Evolutionary conservation across 352 stramenopile species (phyloP).

Genomic region (Phytophthora melonis): DNA sequence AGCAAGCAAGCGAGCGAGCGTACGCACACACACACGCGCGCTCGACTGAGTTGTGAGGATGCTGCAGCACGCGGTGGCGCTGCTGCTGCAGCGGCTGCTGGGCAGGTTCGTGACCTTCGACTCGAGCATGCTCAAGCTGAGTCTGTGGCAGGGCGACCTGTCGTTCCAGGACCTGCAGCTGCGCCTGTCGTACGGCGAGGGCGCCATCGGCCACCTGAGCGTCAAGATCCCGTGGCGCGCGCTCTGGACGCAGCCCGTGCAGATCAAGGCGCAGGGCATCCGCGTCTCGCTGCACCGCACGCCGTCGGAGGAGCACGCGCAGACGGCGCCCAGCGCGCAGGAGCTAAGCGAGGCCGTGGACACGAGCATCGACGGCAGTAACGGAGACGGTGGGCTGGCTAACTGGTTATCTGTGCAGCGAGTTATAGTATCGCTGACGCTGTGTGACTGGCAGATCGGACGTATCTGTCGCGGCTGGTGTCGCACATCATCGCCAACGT

Average conservation of each 20-base stretch:
- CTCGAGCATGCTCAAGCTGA: constrained; percentile 84
- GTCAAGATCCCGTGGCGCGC: constrained; percentile 89
- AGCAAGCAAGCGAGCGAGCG: not conserved
- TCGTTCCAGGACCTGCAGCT: constrained; percentile 87
- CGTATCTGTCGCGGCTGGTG: constrained; percentile 85
- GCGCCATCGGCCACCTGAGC: constrained; percentile 77
- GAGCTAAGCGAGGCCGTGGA: constrained; percentile 24
- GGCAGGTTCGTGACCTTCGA: constrained; percentile 92
- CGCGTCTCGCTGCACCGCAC: constrained; percentile 77
- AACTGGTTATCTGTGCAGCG: not conserved
- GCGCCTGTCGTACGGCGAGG: constrained; percentile 80
- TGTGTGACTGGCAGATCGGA: constrained; percentile 55
- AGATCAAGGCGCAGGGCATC: constrained; percentile 80
- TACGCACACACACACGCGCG: too few species aligned
- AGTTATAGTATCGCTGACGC: constrained; percentile 12
- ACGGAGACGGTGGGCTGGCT: constrained; percentile 43
- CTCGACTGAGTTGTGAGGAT: constrained; percentile 38
- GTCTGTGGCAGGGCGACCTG: constrained; percentile 88
- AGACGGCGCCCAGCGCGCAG: constrained; percentile 20
- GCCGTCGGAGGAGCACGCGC: constrained; percentile 11
- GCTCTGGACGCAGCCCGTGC: constrained; percentile 85
- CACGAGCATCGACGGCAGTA: constrained; percentile 45
- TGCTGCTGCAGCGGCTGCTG: constrained; percentile 88
- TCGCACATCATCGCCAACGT: constrained; percentile 90
- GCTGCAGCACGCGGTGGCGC: constrained; percentile 83